Percentiles rank a stretch among this genome's conserved stretches.
Evolutionary conservation across 305 asterid species (phyloP).

Genomic region (Coffea humblotiana): DNA sequence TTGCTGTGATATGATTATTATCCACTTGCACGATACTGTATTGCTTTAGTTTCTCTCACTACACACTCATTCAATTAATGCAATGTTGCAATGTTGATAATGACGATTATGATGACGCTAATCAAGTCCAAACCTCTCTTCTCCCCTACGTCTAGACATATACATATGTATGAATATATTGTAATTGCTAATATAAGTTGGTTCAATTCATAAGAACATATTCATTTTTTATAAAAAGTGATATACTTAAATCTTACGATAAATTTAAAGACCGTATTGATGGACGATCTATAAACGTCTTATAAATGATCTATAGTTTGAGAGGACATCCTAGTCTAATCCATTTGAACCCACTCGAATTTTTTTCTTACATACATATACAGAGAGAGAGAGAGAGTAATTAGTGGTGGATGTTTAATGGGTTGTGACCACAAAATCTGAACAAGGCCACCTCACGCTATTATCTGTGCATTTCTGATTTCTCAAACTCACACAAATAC

Average conservation of each 20-base stretch:
- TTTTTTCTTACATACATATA: too few relatives aligned
- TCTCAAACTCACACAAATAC: not conserved
- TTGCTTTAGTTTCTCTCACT: not conserved
- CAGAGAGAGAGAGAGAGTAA: not conserved
- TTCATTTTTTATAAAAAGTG: too few relatives aligned
- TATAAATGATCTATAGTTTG: too few relatives aligned
- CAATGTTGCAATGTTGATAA: conserved; percentile 12
- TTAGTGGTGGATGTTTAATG: not conserved
- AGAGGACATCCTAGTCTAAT: too few relatives aligned
- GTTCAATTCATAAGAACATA: too few relatives aligned
- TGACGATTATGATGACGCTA: conserved; percentile 17
- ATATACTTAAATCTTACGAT: too few relatives aligned
- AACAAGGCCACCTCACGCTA: not conserved
- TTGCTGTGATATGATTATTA: not conserved
- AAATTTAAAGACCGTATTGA: too few relatives aligned
- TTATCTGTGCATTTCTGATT: not conserved
- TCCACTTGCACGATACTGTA: not conserved
- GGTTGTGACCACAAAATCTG: conserved; percentile 6
- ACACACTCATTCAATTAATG: conserved; percentile 7
- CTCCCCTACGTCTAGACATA: not conserved
- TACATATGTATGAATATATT: too few relatives aligned
- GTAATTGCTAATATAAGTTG: too few relatives aligned
- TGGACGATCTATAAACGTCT: too few relatives aligned
- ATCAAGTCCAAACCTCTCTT: not conserved
- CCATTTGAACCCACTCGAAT: too few relatives aligned